phyloP scores from a whole-genome alignment of 2,329 filamentous ascomycete species.

The Berkeleyomyces rouxiae region DNA sequence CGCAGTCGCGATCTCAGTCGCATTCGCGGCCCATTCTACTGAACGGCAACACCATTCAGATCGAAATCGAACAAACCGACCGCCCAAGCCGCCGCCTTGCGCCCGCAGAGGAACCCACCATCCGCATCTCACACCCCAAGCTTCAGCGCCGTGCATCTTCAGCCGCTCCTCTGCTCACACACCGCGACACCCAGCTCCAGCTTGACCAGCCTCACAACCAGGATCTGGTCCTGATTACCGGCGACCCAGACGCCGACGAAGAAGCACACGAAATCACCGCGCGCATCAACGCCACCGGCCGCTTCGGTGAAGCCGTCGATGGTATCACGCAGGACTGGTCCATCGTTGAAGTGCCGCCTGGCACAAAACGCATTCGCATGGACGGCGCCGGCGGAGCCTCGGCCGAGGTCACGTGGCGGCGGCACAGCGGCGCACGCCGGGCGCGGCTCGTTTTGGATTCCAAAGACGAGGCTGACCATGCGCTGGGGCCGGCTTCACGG shows the following conservation, averaged over 20 bases:
- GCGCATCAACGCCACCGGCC: constrained; percentile 42
- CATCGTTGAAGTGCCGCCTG: constrained; percentile 70
- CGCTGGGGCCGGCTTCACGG: constrained; percentile 17
- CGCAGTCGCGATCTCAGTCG: constrained; percentile 34
- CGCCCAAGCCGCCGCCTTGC: not conserved
- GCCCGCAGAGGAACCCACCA: constrained; percentile 32
- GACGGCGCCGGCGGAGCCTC: constrained; percentile 59
- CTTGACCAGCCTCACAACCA: constrained; percentile 40
- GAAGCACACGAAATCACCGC: constrained; percentile 46
- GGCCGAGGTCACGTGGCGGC: constrained; percentile 63
- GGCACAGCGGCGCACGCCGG: constrained; percentile 60
- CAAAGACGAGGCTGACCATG: constrained; percentile 21
- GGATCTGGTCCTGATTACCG: constrained; percentile 37
- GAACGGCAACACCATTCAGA: constrained; percentile 36
- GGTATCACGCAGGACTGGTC: constrained; percentile 64
- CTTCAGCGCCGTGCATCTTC: constrained; percentile 19
- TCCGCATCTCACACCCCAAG: constrained; percentile 24
- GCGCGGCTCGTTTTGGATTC: constrained; percentile 58
- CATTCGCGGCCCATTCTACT: constrained; percentile 4
- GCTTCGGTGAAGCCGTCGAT: constrained; percentile 56
- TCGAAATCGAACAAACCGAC: constrained; percentile 33
- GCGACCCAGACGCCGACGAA: constrained; percentile 26
- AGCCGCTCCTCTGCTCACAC: constrained; percentile 22
- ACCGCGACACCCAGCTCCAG: constrained; percentile 18
- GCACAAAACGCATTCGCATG: constrained; percentile 68